These are phyloP conservation scores for Blastomyces parvus DNA, from an alignment of 2,329 filamentous ascomycete species.

Conservation along the genomic window DNA sequence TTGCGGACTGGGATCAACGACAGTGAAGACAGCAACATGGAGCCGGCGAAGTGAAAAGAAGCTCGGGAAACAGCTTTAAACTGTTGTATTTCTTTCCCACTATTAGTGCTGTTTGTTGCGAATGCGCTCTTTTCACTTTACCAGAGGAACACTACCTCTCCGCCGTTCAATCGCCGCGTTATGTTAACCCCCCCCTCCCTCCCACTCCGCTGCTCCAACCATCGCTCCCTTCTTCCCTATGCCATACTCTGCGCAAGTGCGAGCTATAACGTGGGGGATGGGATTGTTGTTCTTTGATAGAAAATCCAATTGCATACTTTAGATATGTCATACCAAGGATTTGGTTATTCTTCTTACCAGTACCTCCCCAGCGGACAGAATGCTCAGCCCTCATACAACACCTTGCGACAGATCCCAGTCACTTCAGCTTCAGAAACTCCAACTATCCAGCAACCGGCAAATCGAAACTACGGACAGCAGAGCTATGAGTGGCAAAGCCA, in stretches of 20 bases:
- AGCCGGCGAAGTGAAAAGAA: neutral
- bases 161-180: neutral
- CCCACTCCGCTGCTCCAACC: neutral
- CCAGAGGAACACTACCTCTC: neutral
- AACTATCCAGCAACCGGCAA: constrained; percentile 5
- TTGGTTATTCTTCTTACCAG: constrained; percentile 13
- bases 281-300: neutral
- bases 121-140: neutral
- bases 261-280: neutral
- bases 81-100: neutral
- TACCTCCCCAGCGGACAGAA: constrained; percentile 8
- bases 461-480: constrained; percentile 11
- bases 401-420: constrained; percentile 7
- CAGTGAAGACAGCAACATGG: neutral
- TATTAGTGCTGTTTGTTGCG: neutral
- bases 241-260: neutral
- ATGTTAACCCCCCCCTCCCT: neutral
- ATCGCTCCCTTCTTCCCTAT: neutral
- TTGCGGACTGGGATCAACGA: too few relatives aligned
- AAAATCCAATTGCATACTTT: neutral
- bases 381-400: constrained; percentile 5
- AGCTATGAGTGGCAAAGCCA: constrained; percentile 13
- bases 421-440: constrained; percentile 5
- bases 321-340: constrained; percentile 16
- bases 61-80: neutral